Percentiles rank a stretch among this genome's conserved stretches.
phyloP scores from a whole-genome alignment of 1,139 yeast species.

The Geotrichum reessii region DNA sequence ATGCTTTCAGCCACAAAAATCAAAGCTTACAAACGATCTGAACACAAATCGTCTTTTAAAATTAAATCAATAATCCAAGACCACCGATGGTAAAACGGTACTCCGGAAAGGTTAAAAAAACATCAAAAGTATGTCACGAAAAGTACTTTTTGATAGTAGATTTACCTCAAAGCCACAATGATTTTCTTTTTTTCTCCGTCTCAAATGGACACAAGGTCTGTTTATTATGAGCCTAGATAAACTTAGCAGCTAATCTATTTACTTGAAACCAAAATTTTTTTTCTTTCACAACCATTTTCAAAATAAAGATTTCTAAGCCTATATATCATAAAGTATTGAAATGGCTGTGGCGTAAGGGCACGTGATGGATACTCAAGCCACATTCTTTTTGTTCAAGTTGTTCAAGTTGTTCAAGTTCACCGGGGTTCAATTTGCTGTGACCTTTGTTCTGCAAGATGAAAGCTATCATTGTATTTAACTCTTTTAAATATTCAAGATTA shows the following conservation, averaged over 20 bases:
- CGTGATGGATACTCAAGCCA: slow-evolving; percentile 2
- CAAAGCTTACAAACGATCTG: background rate
- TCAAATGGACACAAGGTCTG: no score
- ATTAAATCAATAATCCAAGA: background rate
- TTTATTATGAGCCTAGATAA: background rate
- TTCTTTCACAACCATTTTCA: no score
- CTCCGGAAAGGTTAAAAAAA: background rate
- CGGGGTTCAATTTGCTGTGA: background rate
- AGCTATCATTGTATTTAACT: background rate
- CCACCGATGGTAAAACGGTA: background rate
- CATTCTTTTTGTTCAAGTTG: no score
- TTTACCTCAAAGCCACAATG: background rate
- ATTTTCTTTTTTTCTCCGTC: background rate
- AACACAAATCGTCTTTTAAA: background rate
- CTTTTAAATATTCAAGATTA: background rate
- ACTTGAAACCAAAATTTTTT: background rate
- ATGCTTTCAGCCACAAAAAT: background rate
- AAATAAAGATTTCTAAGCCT: background rate
- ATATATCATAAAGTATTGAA: background rate
- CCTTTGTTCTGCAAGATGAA: no score
- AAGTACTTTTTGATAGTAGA: background rate
- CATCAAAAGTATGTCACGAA: background rate
- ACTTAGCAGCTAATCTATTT: background rate
- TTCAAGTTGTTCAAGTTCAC: background rate
- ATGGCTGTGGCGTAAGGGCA: slow-evolving; percentile 2